Percentiles rank a stretch among this genome's conserved stretches.
Evolutionary conservation across 192 early-diverging fungal genomes (phyloP).

Genomic region (Umbelopsis sp.): DNA sequence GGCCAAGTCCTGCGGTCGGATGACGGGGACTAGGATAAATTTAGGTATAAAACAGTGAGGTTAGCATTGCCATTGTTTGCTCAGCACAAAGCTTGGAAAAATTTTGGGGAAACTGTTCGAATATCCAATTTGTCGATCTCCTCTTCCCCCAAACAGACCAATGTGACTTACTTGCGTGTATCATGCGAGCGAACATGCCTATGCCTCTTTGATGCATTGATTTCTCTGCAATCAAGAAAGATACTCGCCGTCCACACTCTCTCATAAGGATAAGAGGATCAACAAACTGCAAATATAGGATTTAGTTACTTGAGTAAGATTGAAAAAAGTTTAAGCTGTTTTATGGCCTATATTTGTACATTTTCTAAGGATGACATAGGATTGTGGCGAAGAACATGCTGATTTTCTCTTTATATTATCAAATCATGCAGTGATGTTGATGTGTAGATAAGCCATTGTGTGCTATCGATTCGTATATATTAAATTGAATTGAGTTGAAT

Average conservation of each 20-base stretch:
- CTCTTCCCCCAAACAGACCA: background rate
- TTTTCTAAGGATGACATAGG: background rate
- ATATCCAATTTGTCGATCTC: background rate
- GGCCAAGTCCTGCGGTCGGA: slow-evolving; percentile 88
- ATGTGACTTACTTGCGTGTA: slow-evolving; percentile 74
- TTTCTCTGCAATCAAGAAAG: slow-evolving; percentile 82
- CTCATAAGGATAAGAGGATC: slow-evolving; percentile 89
- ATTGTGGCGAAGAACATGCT: too few relatives aligned
- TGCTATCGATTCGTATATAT: too few relatives aligned
- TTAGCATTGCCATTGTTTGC: background rate
- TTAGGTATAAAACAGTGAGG: background rate
- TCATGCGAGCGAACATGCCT: slow-evolving; percentile 75
- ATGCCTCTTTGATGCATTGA: slow-evolving; percentile 87
- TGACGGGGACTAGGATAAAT: slow-evolving; percentile 77
- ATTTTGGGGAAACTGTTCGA: background rate
- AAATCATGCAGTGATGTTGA: background rate
- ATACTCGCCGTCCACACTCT: slow-evolving; percentile 76
- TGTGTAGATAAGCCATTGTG: background rate
- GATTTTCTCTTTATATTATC: too few relatives aligned
- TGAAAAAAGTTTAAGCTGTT: background rate
- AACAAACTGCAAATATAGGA: slow-evolving; percentile 71
- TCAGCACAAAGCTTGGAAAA: too few relatives aligned
- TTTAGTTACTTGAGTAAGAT: background rate
- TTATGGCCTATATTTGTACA: too few relatives aligned
- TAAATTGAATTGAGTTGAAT: too few relatives aligned